Base-by-base conservation (phyloP, 2,329 filamentous ascomycete species). In the Fusarium piperis region DNA sequence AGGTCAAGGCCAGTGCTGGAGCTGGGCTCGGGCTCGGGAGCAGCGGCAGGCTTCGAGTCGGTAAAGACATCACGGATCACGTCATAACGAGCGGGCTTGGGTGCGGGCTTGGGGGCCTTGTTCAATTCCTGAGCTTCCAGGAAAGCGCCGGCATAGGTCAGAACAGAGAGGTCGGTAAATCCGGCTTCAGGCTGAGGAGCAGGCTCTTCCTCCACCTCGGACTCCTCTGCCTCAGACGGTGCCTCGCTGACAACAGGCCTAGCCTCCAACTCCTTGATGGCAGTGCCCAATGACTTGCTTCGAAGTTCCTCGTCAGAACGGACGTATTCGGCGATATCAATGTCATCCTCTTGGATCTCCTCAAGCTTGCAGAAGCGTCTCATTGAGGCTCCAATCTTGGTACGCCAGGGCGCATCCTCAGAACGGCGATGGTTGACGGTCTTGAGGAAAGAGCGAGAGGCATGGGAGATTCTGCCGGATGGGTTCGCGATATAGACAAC, bases 401-500 rank as follows among this genome's bases (percentile, higher is more conserved):
- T 56, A 55, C 80, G 78, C 32, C 80, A 74, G 6, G 80, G 80
- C 38, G 74, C 74, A 56, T 83, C 80, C 11, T 78, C 76, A 9
- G 75, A 77, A 59, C 79, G 78, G 41, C 78, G 78, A 62, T 80
- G 74, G 51, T 81, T 83, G 23, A 73, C 71, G 2, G 81, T 81
- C 46, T 77, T 76, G 35, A 80, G 79, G 70, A 79, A 82, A 4
- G 81, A 82, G 20, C 87, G 83, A 10, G 86, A 88, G 18, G 86
- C 82, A 65, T 87, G 86, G 1, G 84, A 78, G 28, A 85, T 84
- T 59, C 82, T 82, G 18, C 86, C 86, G 15, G 82, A 81, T 3
- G 85, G 83, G 33, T 81, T 80, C 23, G 84, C 83, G 57, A 88
- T 81, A 63, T 85, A 85, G 28, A 88, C 85, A 6, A 88, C 78